Evolutionary conservation across 2,329 filamentous ascomycete genomes (phyloP).

Genomic region (Aurifilum marmelostoma): DNA sequence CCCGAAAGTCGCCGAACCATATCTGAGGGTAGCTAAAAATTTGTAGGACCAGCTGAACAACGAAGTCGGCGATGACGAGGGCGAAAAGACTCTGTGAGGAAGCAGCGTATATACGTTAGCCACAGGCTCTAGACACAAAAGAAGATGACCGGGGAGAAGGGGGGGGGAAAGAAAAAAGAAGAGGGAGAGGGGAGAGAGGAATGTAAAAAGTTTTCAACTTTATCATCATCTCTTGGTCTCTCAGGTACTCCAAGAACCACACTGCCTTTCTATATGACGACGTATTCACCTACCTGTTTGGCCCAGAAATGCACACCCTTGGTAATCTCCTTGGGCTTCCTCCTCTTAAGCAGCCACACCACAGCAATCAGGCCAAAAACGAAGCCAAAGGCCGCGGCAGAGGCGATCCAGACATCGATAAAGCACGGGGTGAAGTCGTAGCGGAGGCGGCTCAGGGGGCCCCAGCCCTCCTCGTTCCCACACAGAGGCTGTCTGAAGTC

Average conservation of each 20-base stretch:
- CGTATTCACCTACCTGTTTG: slow-evolving; percentile 69
- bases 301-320: slow-evolving; percentile 93
- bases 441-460: slow-evolving; percentile 81
- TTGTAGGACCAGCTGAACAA: slow-evolving; percentile 75
- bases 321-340: slow-evolving; percentile 64
- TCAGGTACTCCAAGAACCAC: not conserved
- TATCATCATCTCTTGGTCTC: too few relatives aligned
- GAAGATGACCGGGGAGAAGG: too few relatives aligned
- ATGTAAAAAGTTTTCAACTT: too few relatives aligned
- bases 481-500: slow-evolving; percentile 73
- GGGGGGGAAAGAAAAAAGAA: too few relatives aligned
- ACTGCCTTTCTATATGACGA: not conserved
- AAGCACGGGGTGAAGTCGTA: slow-evolving; percentile 99
- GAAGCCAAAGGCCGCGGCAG: slow-evolving; percentile 78
- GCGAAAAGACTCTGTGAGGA: slow-evolving; percentile 58
- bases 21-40: slow-evolving; percentile 68
- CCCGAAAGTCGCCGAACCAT: slow-evolving; percentile 82
- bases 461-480: slow-evolving; percentile 92
- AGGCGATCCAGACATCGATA: slow-evolving; percentile 84
- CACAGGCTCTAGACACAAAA: too few relatives aligned
- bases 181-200: too few relatives aligned
- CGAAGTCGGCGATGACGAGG: slow-evolving; percentile 68
- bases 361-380: slow-evolving; percentile 76
- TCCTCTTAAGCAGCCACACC: slow-evolving; percentile 76
- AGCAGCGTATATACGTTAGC: slow-evolving; percentile 26